Evolutionary conservation across 306 rosid genomes (phyloP).

Genomic region (Trifolium subterraneum): DNA sequence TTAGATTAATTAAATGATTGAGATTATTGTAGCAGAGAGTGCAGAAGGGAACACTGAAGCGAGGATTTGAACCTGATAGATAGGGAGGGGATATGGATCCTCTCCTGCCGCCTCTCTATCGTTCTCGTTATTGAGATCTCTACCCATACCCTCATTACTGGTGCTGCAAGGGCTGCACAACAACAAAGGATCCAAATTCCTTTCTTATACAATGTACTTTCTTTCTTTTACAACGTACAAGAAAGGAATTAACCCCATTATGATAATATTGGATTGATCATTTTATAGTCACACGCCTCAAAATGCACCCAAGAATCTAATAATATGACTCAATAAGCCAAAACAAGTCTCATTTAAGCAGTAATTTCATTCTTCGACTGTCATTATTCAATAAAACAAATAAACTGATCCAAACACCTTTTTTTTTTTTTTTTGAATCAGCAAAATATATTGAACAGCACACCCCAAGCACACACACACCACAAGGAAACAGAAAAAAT

Average conservation of each 20-base stretch:
- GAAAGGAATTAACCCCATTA: not conserved
- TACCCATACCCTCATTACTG: not conserved
- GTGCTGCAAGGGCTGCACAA: not conserved
- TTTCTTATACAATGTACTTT: not conserved
- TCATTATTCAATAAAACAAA: not conserved
- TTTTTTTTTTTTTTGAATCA: too few species aligned
- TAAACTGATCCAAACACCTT: not conserved
- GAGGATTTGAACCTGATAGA: not conserved
- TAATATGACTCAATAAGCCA: slow-evolving; percentile 2
- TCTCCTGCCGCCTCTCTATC: too few species aligned
- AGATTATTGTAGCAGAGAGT: not conserved
- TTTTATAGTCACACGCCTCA: not conserved
- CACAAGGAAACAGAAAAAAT: too few species aligned
- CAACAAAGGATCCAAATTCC: not conserved
- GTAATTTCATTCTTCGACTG: not conserved
- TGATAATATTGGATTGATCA: not conserved
- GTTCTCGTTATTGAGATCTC: not conserved
- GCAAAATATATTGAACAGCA: too few species aligned
- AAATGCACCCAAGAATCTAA: not conserved
- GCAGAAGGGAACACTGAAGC: not conserved
- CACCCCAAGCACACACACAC: too few species aligned
- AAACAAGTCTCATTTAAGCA: not conserved
- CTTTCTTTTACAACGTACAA: too few species aligned
- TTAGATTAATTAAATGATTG: not conserved
- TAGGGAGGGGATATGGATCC: not conserved